Evolutionary conservation across 73 alveolate species (phyloP).

Genomic region (Effrenium voratum): DNA sequence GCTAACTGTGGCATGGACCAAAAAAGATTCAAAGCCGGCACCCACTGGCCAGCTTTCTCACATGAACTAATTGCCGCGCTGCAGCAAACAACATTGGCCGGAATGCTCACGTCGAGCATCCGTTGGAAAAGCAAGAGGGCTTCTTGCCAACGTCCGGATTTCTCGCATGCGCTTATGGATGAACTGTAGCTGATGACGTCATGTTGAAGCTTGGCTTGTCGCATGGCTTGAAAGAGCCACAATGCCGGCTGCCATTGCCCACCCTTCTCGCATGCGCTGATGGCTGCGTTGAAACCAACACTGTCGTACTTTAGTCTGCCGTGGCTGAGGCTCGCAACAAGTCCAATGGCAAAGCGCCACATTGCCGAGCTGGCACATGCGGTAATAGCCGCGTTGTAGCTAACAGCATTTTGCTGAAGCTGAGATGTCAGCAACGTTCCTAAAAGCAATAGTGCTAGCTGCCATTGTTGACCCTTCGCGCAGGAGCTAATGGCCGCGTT

Average conservation of each 20-base stretch:
- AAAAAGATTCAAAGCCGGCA: not conserved
- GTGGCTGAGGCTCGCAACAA: too few species aligned
- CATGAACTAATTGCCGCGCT: not conserved
- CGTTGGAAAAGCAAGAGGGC: not conserved
- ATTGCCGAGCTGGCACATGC: too few species aligned
- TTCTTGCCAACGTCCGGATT: not conserved
- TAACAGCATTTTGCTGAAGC: too few species aligned
- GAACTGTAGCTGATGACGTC: slow-evolving; percentile 5
- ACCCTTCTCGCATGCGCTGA: not conserved
- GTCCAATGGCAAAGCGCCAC: too few species aligned
- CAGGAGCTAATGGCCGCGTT: too few species aligned
- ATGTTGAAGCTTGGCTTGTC: not conserved
- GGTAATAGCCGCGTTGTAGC: too few species aligned
- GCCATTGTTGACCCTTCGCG: too few species aligned
- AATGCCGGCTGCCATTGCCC: not conserved
- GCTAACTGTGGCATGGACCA: not conserved
- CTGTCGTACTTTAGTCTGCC: not conserved
- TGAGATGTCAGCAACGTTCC: too few species aligned
- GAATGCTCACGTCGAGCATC: not conserved
- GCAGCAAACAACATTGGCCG: not conserved
- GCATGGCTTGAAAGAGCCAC: not conserved
- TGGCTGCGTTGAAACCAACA: not conserved
- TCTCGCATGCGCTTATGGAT: not conserved
- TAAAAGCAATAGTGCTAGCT: too few species aligned
- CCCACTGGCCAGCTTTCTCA: not conserved